phyloP scores from a whole-genome alignment of 2,329 filamentous ascomycete genomes.

The Rhexocercosporidium sp. region DNA sequence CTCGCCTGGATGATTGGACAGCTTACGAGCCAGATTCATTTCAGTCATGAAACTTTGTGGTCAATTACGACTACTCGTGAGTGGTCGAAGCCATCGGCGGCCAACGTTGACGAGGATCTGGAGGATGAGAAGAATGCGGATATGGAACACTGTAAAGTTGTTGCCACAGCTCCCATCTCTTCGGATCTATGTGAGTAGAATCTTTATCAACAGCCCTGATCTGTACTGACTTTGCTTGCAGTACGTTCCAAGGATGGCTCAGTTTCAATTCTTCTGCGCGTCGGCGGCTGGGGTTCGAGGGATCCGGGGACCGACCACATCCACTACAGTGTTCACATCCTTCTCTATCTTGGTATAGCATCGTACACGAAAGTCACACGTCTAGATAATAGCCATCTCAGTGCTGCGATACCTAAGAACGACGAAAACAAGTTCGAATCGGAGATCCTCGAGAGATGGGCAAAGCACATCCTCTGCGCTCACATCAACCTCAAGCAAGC shows the following conservation, averaged over 20 bases:
- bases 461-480: constrained; percentile 19
- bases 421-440: constrained; percentile 14
- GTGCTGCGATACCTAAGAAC: constrained; percentile 1
- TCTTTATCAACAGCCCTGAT: no score
- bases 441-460: constrained; percentile 16
- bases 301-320: background rate
- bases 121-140: background rate
- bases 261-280: background rate
- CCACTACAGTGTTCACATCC: constrained; percentile 14
- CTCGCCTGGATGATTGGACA: constrained; percentile 51
- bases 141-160: constrained; percentile 8
- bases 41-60: constrained; percentile 14
- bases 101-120: background rate
- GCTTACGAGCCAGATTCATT: constrained; percentile 15
- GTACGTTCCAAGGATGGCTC: constrained; percentile 2
- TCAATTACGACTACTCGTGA: constrained; percentile 17
- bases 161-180: constrained; percentile 13
- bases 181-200: constrained; percentile 4
- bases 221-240: background rate
- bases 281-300: background rate
- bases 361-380: background rate
- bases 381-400: background rate
- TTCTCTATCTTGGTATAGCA: constrained; percentile 6
- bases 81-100: constrained; percentile 19
- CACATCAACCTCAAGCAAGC: constrained; percentile 18